Conservation (phyloP, 805 yeast species). For the Yarrowia sp. region DNA sequence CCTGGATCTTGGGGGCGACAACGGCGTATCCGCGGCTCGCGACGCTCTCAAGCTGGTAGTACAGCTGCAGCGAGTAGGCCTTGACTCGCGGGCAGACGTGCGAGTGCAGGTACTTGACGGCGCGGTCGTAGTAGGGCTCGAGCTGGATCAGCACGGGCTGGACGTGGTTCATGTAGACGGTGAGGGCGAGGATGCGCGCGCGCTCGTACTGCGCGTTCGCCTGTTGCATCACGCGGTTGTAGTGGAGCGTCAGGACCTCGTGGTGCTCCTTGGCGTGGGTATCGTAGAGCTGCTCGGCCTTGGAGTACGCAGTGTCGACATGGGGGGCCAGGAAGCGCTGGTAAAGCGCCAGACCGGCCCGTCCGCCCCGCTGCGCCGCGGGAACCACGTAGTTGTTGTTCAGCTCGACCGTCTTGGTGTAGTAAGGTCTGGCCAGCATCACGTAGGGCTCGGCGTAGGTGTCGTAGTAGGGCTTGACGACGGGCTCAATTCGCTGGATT, state of each 20-base stretch:
- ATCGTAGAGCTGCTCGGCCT: not conserved
- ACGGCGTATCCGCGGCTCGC: not conserved
- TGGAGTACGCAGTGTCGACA: not conserved
- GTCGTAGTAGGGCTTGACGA: constrained; percentile 29
- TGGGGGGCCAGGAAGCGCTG: constrained; percentile 23
- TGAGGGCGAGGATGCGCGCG: not conserved
- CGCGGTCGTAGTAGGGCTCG: constrained; percentile 27
- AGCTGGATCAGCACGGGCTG: constrained; percentile 27
- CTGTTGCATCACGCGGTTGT: not conserved
- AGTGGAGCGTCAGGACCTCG: not conserved
- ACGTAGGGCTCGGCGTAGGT: constrained; percentile 21
- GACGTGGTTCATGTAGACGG: constrained; percentile 27
- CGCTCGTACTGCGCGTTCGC: not conserved
- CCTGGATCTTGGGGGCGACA: constrained; percentile 29
- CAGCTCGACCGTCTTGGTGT: not conserved
- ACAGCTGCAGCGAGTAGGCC: not conserved
- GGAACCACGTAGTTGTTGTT: constrained; percentile 26
- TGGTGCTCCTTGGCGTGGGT: constrained; percentile 9
- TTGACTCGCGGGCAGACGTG: constrained; percentile 29
- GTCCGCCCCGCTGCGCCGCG: not conserved
- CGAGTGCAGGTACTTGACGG: not conserved
- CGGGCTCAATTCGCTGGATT: constrained; percentile 29
- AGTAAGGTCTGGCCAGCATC: constrained; percentile 11
- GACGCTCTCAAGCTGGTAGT: not conserved
- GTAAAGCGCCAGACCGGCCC: not conserved